These are phyloP conservation scores for Biscogniauxia sp. DNA, from an alignment of 2,329 filamentous ascomycete genomes.

Conservation along the genomic window DNA sequence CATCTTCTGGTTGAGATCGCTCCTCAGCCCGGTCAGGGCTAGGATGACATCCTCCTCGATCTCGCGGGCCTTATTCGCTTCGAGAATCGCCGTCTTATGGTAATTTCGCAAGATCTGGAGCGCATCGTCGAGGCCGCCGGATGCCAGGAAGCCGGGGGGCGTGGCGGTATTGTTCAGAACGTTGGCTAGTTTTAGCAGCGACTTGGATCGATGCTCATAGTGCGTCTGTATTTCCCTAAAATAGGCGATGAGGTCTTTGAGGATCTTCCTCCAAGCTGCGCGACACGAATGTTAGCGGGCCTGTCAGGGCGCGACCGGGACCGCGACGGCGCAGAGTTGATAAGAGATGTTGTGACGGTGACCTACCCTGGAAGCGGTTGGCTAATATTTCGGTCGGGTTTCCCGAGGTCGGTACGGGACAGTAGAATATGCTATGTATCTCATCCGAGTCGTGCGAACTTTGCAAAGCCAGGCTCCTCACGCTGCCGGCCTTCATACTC, in stretches of 20 bases:
- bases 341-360: not conserved
- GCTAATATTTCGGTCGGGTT: slow-evolving; percentile 86
- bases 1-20: slow-evolving; percentile 90
- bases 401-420: slow-evolving; percentile 82
- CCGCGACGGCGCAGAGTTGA: not conserved
- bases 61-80: slow-evolving; percentile 84
- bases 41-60: slow-evolving; percentile 90
- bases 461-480: slow-evolving; percentile 74
- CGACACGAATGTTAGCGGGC: slow-evolving; percentile 6
- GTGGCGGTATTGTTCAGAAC: slow-evolving; percentile 76
- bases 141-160: slow-evolving; percentile 72
- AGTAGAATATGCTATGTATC: slow-evolving; percentile 80
- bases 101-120: slow-evolving; percentile 76
- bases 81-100: slow-evolving; percentile 75
- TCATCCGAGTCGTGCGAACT: slow-evolving; percentile 67
- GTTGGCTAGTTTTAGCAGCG: slow-evolving; percentile 77
- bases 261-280: slow-evolving; percentile 86
- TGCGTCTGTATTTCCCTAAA: slow-evolving; percentile 89
- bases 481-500: slow-evolving; percentile 82
- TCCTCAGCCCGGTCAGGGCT: slow-evolving; percentile 79
- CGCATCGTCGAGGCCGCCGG: slow-evolving; percentile 85
- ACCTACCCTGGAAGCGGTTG: slow-evolving; percentile 81
- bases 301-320: not conserved
- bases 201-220: slow-evolving; percentile 83
- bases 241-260: slow-evolving; percentile 92